Evolutionary conservation across 2,329 filamentous ascomycete species (phyloP).

Genomic region (Claviceps citrina): DNA sequence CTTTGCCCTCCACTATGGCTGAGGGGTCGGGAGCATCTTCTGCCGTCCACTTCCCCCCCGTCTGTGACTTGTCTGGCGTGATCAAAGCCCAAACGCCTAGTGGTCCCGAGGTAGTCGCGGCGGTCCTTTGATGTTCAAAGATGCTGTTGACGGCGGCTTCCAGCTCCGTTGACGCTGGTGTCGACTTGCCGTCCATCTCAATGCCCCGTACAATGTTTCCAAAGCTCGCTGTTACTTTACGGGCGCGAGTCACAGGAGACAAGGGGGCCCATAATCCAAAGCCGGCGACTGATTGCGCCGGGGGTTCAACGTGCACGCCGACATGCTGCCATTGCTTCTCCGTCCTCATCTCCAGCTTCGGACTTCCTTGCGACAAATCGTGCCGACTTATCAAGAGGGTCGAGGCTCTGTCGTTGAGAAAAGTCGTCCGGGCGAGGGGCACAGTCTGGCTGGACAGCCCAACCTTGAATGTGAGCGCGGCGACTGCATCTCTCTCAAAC

Average conservation of each 20-base stretch:
- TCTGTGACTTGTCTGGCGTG: slow-evolving; percentile 25
- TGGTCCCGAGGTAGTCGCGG: slow-evolving; percentile 23
- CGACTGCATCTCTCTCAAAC: slow-evolving; percentile 20
- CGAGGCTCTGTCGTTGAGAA: slow-evolving; percentile 50
- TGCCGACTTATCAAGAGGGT: slow-evolving; percentile 33
- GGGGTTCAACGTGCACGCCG: slow-evolving; percentile 11
- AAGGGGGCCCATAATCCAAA: slow-evolving; percentile 30
- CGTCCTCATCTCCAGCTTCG: slow-evolving; percentile 13
- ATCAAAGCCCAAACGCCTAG: slow-evolving; percentile 62
- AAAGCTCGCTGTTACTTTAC: slow-evolving; percentile 48
- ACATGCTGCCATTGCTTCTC: slow-evolving; percentile 27
- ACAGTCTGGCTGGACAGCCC: slow-evolving; percentile 31
- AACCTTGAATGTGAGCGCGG: slow-evolving; percentile 27
- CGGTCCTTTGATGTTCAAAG: slow-evolving; percentile 24
- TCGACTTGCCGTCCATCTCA: slow-evolving; percentile 27
- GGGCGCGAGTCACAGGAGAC: slow-evolving; percentile 45
- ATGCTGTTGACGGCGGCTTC: slow-evolving; percentile 48
- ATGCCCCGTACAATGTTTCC: slow-evolving; percentile 66
- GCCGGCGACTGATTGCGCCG: slow-evolving; percentile 11
- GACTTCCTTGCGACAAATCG: slow-evolving; percentile 10
- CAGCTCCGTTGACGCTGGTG: slow-evolving; percentile 56
- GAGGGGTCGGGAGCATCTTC: slow-evolving; percentile 7
- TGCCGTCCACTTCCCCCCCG: slow-evolving; percentile 2
- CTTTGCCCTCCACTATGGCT: slow-evolving; percentile 1
- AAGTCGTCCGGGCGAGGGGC: slow-evolving; percentile 64